Base-by-base conservation (phyloP, 2,329 filamentous ascomycete genomes). In the Davidsoniella neocaledoniae region DNA sequence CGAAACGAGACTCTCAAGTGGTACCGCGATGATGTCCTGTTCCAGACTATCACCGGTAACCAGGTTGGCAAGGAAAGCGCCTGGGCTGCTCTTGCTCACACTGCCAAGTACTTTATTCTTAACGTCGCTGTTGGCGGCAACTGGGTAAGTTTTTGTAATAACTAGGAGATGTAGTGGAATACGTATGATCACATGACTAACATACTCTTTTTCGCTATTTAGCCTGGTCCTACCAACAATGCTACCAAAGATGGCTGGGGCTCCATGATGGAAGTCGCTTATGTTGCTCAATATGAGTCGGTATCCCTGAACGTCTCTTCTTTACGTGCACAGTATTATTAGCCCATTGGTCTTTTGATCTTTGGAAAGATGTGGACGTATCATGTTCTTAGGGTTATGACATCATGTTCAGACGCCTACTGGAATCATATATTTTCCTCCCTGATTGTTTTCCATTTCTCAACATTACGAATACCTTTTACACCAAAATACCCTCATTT, bases 111-210 rank as follows among this genome's bases (percentile, higher is more conserved):
- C 55, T 58, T 76, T 46, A 68, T 77, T 49, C 59, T 77, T 48
- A 76, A 77, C 53, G 62, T 77, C 4, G 73, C 74, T 43, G 68
- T 77, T 26, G 73, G 73, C 8, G 73, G 73, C 23, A 61, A 67
- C 56, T 71, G 62, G 68, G 72, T 71, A 63, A 59, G 70, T 67
- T 39, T 2, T 21, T 1, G 19, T 37, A n/a, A 5, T 21, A 2
- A 16, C 14, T 37, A 25, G 16, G 1, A n/a, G 47, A 42, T 6
- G 45, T 39, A 36, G 25, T 37, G 25, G 5, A 37, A 5, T 17
- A 23, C 5, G 21, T 25, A n/a, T n/a, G n/a, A 26, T 48, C 43
- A 53, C 43, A 33, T 50, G 46, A 48, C 44, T 49, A 53, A 51
- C 48, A 5, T 21, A 12, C 39, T 36, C 36, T 46, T 39, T 42